phyloP scores from a whole-genome alignment of 148 eudicot species.

The Silene conica region DNA sequence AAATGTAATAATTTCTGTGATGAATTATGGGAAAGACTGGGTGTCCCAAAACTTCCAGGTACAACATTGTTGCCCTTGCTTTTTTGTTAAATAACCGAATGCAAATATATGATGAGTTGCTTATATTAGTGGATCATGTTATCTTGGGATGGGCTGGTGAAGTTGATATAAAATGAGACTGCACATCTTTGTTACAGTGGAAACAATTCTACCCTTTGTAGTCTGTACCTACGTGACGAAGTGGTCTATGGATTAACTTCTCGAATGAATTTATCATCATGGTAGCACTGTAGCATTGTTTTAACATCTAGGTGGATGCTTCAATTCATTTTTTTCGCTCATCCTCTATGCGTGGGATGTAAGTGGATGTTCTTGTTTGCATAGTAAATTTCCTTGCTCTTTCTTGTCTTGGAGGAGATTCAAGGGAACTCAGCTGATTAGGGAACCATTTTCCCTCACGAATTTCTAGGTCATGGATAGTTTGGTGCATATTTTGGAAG shows the following conservation, averaged over 20 bases:
- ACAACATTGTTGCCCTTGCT: slow-evolving; percentile 1
- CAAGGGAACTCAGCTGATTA: background rate
- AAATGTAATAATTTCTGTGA: slow-evolving; percentile 98
- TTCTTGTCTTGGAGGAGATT: background rate
- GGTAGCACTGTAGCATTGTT: background rate
- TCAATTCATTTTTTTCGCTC: background rate
- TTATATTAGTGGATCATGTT: background rate
- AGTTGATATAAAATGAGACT: background rate
- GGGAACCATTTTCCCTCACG: too few species aligned
- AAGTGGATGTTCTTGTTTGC: background rate
- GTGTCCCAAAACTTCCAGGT: slow-evolving; percentile 95
- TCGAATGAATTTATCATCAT: background rate
- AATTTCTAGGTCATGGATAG: too few species aligned
- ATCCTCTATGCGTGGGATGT: background rate
- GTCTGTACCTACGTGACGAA: background rate
- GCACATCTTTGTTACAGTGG: background rate
- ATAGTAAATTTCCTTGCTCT: background rate
- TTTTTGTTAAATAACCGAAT: too few species aligned
- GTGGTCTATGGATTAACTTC: background rate
- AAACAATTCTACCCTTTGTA: background rate
- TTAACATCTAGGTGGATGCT: background rate
- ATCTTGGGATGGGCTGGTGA: background rate
- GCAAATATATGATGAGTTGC: background rate
- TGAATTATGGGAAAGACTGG: slow-evolving; percentile 81
- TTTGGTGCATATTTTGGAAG: too few species aligned